Evolutionary conservation across 257 asterid genomes (phyloP), one percentile per base, ranked within the genome.

Genomic region (Plantago elongata): DNA sequence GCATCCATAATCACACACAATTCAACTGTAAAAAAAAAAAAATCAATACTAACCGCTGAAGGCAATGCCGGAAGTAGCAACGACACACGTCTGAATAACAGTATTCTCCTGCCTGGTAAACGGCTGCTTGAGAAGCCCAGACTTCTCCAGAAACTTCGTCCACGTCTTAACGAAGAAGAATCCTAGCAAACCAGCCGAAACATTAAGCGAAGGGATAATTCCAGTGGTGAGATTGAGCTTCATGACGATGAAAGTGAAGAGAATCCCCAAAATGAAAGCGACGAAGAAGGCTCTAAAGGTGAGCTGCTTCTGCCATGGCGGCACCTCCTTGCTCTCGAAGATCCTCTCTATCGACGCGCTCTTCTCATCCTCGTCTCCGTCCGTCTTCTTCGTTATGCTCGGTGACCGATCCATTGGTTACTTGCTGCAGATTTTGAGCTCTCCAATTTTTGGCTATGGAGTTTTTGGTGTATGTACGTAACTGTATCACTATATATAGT

Each of bases 51-150:
- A 11, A 91, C 98, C 98, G 78, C 98, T 88, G 74, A 91, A 88
- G 65, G 98, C 98, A 16, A 91, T 88, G 81, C 98, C 98, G 70
- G 98, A 85, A 71, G 82, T 5, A 15, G 98, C 98, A n/a, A 91
- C 98, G 14, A 91, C 98, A 48, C 95, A 88, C 0, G 98, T 90
- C 79, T 90, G 98, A 70, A 90, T 88, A 9, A 90, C 98, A 1
- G 96, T 90, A 54, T 90, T 90, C 71, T 91, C 98, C 65, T 91
- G 98, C 61, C 98, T 50, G 0, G 98, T 91, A 56, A 91, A 88
- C 0, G 96, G 96, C 76, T 91, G 98, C 60, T 76, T 76, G 57
- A 91, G 60, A 13, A 82, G 13, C 34, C 94, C 96, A 3, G 95
- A 80, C 57, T 88, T 84, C 0, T 84, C 87, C 1, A 91, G 87